These are phyloP conservation scores for Pseudozyma sp. DNA, from an alignment of 1,284 basidiomycete species.

Conservation along the genomic window DNA sequence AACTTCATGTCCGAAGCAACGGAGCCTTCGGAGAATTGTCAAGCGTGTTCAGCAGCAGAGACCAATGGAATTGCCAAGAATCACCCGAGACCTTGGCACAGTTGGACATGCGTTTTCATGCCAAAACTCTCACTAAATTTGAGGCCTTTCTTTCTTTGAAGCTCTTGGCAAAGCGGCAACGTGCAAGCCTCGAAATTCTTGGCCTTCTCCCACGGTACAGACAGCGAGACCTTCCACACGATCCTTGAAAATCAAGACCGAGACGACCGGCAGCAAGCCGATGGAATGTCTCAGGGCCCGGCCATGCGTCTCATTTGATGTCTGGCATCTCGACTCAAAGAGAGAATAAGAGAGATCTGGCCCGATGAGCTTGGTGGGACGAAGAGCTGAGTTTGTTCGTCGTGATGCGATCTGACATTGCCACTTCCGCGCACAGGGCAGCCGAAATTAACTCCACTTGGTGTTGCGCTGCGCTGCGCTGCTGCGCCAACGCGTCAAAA, in stretches of 20 bases:
- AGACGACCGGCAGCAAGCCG: neutral
- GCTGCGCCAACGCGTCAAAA: constrained; percentile 22
- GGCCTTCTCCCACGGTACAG: neutral
- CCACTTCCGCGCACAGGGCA: constrained; percentile 10
- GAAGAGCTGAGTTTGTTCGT: neutral
- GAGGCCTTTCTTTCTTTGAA: neutral
- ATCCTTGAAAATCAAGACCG: neutral
- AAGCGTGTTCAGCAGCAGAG: no score
- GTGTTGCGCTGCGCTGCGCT: no score
- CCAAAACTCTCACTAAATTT: neutral
- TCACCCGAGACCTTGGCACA: constrained; percentile 24
- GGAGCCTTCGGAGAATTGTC: no score
- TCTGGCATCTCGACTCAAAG: no score
- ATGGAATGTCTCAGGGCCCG: no score
- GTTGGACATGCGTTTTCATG: constrained; percentile 14
- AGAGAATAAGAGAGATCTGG: no score
- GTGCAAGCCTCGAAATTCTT: constrained; percentile 7
- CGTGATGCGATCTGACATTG: neutral
- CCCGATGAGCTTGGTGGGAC: no score
- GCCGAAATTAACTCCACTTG: constrained; percentile 21
- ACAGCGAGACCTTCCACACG: neutral
- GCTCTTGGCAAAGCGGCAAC: neutral
- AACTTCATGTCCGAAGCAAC: no score
- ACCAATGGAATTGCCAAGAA: constrained; percentile 20
- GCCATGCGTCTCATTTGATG: no score